Conservation (phyloP, 2,329 filamentous ascomycete species). For the Blastomyces emzantsi region DNA sequence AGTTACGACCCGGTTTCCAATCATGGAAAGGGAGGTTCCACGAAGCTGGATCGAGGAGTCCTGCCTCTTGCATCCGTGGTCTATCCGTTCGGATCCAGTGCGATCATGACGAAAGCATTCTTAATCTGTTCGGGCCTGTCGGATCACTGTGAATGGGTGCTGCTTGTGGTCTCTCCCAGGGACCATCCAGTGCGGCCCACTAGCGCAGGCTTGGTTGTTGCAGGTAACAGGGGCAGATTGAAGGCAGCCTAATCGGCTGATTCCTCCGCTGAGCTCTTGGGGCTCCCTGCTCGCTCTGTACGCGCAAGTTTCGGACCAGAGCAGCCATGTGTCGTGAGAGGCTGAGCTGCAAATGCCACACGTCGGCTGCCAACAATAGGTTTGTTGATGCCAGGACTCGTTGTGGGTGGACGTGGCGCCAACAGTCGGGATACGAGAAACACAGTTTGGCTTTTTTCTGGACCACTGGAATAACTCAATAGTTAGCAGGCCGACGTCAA, state of each 20-base stretch:
- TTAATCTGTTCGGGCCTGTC: not conserved
- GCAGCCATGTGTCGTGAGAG: conserved; percentile 3
- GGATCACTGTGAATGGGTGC: no score
- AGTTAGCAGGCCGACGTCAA: not conserved
- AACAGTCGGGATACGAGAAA: not conserved
- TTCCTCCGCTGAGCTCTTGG: not conserved
- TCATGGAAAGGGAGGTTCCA: conserved; percentile 1
- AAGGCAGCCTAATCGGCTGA: conserved; percentile 3
- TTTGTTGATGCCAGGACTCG: not conserved
- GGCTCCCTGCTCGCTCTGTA: not conserved
- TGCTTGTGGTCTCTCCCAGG: not conserved
- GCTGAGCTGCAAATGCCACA: not conserved
- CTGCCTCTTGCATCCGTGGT: no score
- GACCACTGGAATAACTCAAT: not conserved
- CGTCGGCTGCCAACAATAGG: conserved; percentile 1
- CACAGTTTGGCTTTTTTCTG: not conserved
- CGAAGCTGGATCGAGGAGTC: not conserved
- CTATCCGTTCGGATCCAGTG: not conserved
- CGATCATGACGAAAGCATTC: conserved; percentile 1
- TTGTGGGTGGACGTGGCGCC: not conserved
- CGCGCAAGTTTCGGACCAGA: not conserved
- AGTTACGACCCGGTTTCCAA: not conserved
- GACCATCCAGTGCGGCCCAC: not conserved
- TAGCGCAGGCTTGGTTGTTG: not conserved
- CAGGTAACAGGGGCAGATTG: not conserved